phyloP scores from a whole-genome alignment of 1,139 yeast species.

The Kodamaea alishanica region DNA sequence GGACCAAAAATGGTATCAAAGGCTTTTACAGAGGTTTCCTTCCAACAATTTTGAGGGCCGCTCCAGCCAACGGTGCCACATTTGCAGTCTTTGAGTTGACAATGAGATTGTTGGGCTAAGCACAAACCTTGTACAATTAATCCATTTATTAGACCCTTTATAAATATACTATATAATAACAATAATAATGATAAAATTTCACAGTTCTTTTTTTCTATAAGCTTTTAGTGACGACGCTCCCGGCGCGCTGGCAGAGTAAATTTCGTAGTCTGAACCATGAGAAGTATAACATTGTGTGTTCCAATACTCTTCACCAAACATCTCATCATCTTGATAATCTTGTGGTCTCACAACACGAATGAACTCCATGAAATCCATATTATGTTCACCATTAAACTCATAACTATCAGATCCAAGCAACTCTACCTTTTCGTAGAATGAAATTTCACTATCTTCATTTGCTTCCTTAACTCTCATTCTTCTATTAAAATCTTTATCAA shows the following conservation, averaged over 20 bases:
- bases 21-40: slow-evolving; percentile 87
- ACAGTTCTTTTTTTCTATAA: neutral
- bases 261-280: slow-evolving; percentile 18
- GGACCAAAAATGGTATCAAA: slow-evolving; percentile 53
- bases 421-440: slow-evolving; percentile 34
- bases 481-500: slow-evolving; percentile 40
- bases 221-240: too few relatives aligned
- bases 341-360: slow-evolving; percentile 41
- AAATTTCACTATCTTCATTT: slow-evolving; percentile 11
- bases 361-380: slow-evolving; percentile 47
- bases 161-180: neutral
- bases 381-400: slow-evolving; percentile 52
- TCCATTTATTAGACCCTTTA: neutral
- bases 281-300: slow-evolving; percentile 5
- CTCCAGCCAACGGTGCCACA: slow-evolving; percentile 96
- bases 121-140: neutral
- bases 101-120: slow-evolving; percentile 55
- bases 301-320: slow-evolving; percentile 9
- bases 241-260: slow-evolving; percentile 8
- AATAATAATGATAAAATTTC: neutral
- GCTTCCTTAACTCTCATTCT: slow-evolving; percentile 23
- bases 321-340: slow-evolving; percentile 30
- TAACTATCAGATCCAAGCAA: slow-evolving; percentile 47
- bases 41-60: slow-evolving; percentile 91
- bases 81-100: slow-evolving; percentile 88